phyloP scores from a whole-genome alignment of 2,329 filamentous ascomycete species.

The Leptographium wingfieldii region DNA sequence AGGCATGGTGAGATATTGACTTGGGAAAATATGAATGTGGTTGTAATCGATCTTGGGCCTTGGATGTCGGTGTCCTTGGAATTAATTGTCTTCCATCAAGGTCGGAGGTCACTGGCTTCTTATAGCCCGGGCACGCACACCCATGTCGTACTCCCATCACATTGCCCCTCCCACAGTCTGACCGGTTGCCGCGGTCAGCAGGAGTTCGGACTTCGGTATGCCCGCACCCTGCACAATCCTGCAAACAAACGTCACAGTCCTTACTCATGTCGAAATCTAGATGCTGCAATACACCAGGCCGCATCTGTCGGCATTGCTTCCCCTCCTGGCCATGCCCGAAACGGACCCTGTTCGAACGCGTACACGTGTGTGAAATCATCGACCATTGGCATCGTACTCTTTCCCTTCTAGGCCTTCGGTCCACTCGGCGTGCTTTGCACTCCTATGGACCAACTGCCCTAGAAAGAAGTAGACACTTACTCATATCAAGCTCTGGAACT shows the following conservation, averaged over 20 bases:
- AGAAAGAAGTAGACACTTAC: neutral
- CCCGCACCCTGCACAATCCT: too few species aligned
- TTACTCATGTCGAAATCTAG: neutral
- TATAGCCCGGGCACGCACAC: neutral
- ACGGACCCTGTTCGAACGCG: too few species aligned
- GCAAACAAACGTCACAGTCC: neutral
- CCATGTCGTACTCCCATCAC: neutral
- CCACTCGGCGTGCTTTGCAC: neutral
- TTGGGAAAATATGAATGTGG: neutral
- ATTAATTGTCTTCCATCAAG: neutral
- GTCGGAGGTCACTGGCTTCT: neutral
- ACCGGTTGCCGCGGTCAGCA: neutral
- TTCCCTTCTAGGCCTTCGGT: neutral
- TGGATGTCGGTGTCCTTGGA: too few species aligned
- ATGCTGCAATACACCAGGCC: neutral
- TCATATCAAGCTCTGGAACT: neutral
- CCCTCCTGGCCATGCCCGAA: too few species aligned
- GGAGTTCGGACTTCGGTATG: neutral
- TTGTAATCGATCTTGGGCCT: neutral
- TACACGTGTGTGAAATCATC: too few species aligned
- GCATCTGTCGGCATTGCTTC: too few species aligned
- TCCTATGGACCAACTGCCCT: neutral
- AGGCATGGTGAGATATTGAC: conserved; percentile 17
- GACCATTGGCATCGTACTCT: neutral
- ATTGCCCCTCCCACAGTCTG: neutral